phyloP scores from a whole-genome alignment of 192 early-diverging fungal species.

The Piromyces sp. region DNA sequence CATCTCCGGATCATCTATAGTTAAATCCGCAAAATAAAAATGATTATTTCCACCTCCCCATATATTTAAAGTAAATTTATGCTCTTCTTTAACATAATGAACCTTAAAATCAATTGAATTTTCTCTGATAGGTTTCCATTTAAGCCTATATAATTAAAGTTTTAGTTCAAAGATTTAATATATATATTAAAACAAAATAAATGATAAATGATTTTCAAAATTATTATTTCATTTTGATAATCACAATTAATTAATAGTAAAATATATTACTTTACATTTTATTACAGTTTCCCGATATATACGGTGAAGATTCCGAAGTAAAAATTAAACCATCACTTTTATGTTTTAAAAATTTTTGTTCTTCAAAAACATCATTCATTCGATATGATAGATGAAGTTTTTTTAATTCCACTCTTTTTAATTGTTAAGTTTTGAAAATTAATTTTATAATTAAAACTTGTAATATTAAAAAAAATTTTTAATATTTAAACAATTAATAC shows the following conservation, averaged over 20 bases:
- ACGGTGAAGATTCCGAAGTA: slow-evolving; percentile 17
- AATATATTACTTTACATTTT: slow-evolving; percentile 30
- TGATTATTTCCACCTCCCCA: slow-evolving; percentile 10
- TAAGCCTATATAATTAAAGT: too few species aligned
- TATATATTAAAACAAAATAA: too few species aligned
- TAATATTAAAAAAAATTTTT: too few species aligned
- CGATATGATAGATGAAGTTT: slow-evolving; percentile 47
- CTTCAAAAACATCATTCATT: slow-evolving; percentile 26
- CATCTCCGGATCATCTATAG: slow-evolving; percentile 9
- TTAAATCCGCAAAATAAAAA: slow-evolving; percentile 13
- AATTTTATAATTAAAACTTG: background rate
- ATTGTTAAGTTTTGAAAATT: background rate
- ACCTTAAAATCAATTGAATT: slow-evolving; percentile 64
- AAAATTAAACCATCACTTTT: slow-evolving; percentile 3
- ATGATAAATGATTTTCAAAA: too few species aligned
- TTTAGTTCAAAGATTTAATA: too few species aligned
- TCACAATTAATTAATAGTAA: too few species aligned
- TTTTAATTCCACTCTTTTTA: slow-evolving; percentile 41
- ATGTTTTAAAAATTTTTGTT: background rate
- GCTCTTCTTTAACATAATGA: background rate
- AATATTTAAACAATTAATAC: background rate
- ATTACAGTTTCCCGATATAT: slow-evolving; percentile 42
- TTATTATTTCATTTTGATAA: too few species aligned
- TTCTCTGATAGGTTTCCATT: slow-evolving; percentile 72
- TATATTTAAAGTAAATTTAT: background rate